Conservation (phyloP, 441 rosid species). For the Isatis lusitanica region DNA sequence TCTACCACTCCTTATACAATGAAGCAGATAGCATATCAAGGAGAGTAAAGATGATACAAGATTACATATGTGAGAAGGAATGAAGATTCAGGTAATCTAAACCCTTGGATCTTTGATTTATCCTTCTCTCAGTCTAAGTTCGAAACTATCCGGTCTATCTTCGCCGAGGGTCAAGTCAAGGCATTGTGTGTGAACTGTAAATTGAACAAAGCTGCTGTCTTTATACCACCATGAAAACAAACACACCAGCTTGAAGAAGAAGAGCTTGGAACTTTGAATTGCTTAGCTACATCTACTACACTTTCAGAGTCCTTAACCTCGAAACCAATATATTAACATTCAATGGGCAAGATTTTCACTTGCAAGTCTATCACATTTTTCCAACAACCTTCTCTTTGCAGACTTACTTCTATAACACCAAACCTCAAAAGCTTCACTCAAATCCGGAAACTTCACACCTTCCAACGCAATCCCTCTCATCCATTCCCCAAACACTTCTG, state of each 20-base stretch:
- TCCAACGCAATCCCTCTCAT: slow-evolving; percentile 48
- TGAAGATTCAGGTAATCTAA: background rate
- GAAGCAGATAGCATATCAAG: background rate
- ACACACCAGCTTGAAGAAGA: too few relatives aligned
- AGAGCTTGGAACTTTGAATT: background rate
- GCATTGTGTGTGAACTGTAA: background rate
- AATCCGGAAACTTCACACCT: slow-evolving; percentile 75
- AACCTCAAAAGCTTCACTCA: slow-evolving; percentile 90
- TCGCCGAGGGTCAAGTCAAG: background rate
- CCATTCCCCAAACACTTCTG: slow-evolving; percentile 83
- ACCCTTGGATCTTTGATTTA: background rate
- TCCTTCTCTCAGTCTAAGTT: background rate
- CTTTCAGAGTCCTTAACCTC: background rate
- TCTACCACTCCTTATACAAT: background rate
- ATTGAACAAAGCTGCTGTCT: background rate
- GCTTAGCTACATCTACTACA: background rate
- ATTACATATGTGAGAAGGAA: background rate
- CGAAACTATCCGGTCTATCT: background rate
- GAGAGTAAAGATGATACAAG: background rate
- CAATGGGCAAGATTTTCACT: slow-evolving; percentile 3
- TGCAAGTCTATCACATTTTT: slow-evolving; percentile 45
- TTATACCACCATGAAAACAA: background rate
- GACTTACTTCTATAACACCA: slow-evolving; percentile 95
- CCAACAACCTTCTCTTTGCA: slow-evolving; percentile 79
- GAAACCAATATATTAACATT: background rate